Base-by-base conservation (phyloP, 1,284 basidiomycete genomes). In the Wallemia ichthyophaga region DNA sequence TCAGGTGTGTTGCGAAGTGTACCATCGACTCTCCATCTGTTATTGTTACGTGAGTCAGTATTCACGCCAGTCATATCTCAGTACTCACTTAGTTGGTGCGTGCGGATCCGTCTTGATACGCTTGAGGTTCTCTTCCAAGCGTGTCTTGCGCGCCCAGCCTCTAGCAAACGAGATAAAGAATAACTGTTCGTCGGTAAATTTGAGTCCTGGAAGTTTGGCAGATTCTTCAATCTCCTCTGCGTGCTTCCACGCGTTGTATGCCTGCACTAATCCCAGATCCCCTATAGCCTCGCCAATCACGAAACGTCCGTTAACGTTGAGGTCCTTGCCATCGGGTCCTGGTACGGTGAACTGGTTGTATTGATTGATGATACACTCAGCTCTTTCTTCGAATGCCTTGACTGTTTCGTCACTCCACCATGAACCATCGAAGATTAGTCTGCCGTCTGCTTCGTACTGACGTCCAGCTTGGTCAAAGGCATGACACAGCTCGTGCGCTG, bases 381-480 rank as follows among this genome's bases (percentile, higher is more conserved):
- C 83, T 58, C 83, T 81, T 63, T 78, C 73, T 59, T 86, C 74
- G 73, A 94, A 98, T 1, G 81, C 82, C 61, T 78, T 74, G 64
- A 82, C 84, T 0, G 92, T 96, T 58, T 74, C 72, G 63, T 85
- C 63, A 15, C 26, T 27, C 0, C 25, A 25, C 21, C 31, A 25
- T 5, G 27, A 57, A 62, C 81, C 32, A 82, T 82, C 83, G 83
- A 87, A n/a, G 53, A 25, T 28, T 67, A 74, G 71, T 58, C 69
- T 67, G 62, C 75, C 75, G 37, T 72, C 64, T 61, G 73, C 71
- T 65, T 77, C 73, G 64, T 73, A 77, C 62, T 74, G 72, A 48
- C 86, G 75, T 11, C 92, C 92, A 54, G 83, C 76, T 60, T 88
- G 89, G 70, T 95, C 91, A 64, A 95, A 94, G 1, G 87, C 87